Evolutionary conservation across 1,284 basidiomycete species (phyloP).

Genomic region (Filobasidium uniguttulatum): DNA sequence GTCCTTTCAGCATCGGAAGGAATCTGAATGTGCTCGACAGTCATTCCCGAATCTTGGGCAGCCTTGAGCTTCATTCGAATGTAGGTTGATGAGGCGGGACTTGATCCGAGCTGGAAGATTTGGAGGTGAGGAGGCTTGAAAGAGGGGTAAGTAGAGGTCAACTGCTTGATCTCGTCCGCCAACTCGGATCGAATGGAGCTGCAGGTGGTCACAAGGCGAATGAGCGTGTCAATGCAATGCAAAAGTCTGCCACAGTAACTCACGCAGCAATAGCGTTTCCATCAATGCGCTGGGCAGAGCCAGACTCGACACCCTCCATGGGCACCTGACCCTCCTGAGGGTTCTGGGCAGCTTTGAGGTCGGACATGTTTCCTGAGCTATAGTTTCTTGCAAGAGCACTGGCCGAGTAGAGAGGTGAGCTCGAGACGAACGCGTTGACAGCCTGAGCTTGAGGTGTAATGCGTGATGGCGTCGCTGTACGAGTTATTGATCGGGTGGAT

Average conservation of each 20-base stretch:
- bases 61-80: constrained; percentile 98
- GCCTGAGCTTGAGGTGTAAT: not conserved
- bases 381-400: not conserved
- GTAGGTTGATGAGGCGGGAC: constrained; percentile 82
- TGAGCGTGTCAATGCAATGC: not conserved
- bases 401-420: not conserved
- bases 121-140: constrained; percentile 73
- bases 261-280: constrained; percentile 80
- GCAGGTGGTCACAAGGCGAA: constrained; percentile 3
- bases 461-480: not conserved
- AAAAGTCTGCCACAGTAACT: no score
- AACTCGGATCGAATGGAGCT: constrained; percentile 70
- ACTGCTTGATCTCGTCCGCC: constrained; percentile 48
- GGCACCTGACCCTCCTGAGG: constrained; percentile 4
- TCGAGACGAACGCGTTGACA: not conserved
- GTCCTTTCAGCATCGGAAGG: constrained; percentile 49
- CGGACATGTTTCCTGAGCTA: constrained; percentile 8
- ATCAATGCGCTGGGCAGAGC: constrained; percentile 51
- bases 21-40: constrained; percentile 64
- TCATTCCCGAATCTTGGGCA: constrained; percentile 86
- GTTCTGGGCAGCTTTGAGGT: constrained; percentile 12
- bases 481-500: no score
- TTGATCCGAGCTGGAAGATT: constrained; percentile 86
- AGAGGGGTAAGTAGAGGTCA: constrained; percentile 52
- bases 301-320: not conserved